Percentiles rank a stretch among this genome's conserved stretches.
Evolutionary conservation across 1,284 basidiomycete genomes (phyloP).

Genomic region (Trichosporon faecale): DNA sequence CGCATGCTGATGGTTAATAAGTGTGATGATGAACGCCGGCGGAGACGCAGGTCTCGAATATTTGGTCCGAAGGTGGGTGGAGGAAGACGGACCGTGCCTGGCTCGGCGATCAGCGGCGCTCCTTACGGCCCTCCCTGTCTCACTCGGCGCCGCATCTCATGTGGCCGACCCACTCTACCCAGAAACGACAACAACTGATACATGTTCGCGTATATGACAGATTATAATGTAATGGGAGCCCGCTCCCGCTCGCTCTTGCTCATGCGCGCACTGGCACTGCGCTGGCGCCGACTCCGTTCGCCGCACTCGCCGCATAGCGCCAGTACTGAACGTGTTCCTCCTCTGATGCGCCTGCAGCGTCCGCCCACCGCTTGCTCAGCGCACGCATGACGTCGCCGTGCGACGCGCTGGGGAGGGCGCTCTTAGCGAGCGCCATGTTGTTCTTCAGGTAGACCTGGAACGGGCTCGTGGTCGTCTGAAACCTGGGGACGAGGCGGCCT

Average conservation of each 20-base stretch:
- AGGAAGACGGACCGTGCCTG: neutral
- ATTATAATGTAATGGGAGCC: neutral
- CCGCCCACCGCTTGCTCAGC: conserved; percentile 42
- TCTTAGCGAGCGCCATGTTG: conserved; percentile 45
- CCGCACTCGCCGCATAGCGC: conserved; percentile 4
- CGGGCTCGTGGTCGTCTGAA: conserved; percentile 32
- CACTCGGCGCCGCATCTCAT: neutral
- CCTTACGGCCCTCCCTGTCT: neutral
- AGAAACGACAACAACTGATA: neutral
- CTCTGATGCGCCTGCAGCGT: conserved; percentile 24
- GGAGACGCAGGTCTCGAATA: neutral
- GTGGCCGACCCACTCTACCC: neutral
- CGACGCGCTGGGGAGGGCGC: conserved; percentile 35
- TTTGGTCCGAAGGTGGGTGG: neutral
- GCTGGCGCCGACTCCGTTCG: neutral
- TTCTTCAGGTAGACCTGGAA: conserved; percentile 48
- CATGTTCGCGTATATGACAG: neutral
- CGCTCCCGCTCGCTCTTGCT: neutral
- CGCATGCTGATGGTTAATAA: too few species aligned
- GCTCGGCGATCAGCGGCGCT: neutral
- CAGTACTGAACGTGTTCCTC: conserved; percentile 23
- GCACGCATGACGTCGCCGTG: conserved; percentile 49
- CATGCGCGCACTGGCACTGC: neutral
- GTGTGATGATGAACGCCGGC: neutral
- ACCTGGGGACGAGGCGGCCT: conserved; percentile 38